These are phyloP conservation scores for Juglanconis juglandina DNA, from an alignment of 2,329 filamentous ascomycete species.

Conservation along the genomic window DNA sequence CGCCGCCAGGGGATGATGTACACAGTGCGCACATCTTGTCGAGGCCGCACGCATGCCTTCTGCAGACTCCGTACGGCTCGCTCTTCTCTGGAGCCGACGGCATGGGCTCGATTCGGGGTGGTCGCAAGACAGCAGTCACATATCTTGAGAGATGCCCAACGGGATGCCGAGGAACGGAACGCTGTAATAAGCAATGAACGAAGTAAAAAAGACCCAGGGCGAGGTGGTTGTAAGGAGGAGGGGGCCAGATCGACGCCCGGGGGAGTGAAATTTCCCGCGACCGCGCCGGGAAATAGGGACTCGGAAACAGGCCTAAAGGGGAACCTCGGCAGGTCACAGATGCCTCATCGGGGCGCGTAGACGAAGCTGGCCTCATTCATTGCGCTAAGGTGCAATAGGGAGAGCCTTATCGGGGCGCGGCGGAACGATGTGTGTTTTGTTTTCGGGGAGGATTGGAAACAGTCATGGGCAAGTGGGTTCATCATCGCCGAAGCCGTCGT, in stretches of 20 bases:
- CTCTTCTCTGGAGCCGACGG: too few relatives aligned
- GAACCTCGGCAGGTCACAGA: background rate
- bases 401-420: background rate
- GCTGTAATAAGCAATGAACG: background rate
- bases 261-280: background rate
- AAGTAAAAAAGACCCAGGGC: background rate
- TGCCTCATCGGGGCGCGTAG: conserved; percentile 1
- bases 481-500: background rate
- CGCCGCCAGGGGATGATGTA: background rate
- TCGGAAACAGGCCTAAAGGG: conserved; percentile 1
- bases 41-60: background rate
- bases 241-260: background rate
- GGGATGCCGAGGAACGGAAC: background rate
- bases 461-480: background rate
- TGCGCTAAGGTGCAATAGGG: background rate
- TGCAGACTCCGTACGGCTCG: background rate
- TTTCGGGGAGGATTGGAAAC: background rate
- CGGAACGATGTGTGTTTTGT: background rate
- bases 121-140: too few relatives aligned
- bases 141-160: too few relatives aligned
- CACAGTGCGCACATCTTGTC: conserved; percentile 9
- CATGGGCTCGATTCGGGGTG: too few relatives aligned
- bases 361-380: background rate
- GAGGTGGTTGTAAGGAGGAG: background rate
- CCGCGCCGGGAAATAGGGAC: background rate